Evolutionary conservation across 495 filamentous ascomycete species (phyloP).

Genomic region (Acidiella bohemica): DNA sequence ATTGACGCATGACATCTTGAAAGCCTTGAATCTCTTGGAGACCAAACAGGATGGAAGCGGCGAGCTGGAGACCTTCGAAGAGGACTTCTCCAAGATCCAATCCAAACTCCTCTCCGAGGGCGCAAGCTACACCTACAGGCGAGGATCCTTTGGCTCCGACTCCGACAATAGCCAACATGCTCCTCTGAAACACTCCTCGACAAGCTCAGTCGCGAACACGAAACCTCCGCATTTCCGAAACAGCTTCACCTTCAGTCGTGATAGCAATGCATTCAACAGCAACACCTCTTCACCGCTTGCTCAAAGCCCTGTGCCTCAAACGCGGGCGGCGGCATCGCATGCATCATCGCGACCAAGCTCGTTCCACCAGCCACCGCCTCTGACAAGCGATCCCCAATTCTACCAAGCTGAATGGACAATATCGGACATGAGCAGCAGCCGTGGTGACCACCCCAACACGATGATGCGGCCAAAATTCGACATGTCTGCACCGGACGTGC

Average conservation of each 20-base stretch:
- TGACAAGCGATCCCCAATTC: slow-evolving; percentile 8
- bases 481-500: background rate
- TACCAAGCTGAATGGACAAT: slow-evolving; percentile 14
- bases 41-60: slow-evolving; percentile 28
- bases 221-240: slow-evolving; percentile 3
- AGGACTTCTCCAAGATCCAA: slow-evolving; percentile 42
- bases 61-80: slow-evolving; percentile 46
- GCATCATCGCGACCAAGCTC: background rate
- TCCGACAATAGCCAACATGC: slow-evolving; percentile 34
- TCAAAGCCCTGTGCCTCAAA: slow-evolving; percentile 9
- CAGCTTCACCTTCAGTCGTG: no score
- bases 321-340: slow-evolving; percentile 1
- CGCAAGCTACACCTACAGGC: slow-evolving; percentile 31
- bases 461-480: slow-evolving; percentile 6
- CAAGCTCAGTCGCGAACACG: background rate
- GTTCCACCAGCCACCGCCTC: slow-evolving; percentile 2
- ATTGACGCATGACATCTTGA: slow-evolving; percentile 52
- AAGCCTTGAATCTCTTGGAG: slow-evolving; percentile 41
- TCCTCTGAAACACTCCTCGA: slow-evolving; percentile 10
- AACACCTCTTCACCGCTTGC: slow-evolving; percentile 4
- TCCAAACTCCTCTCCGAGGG: slow-evolving; percentile 39
- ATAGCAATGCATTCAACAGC: slow-evolving; percentile 8
- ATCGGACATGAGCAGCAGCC: slow-evolving; percentile 2
- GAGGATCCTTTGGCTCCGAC: slow-evolving; percentile 44
- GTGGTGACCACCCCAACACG: slow-evolving; percentile 1